Evolutionary conservation across 2,329 filamentous ascomycete species (phyloP), one percentile per base, ranked within the genome.

Genomic region (Zymoseptoria ardabiliae): DNA sequence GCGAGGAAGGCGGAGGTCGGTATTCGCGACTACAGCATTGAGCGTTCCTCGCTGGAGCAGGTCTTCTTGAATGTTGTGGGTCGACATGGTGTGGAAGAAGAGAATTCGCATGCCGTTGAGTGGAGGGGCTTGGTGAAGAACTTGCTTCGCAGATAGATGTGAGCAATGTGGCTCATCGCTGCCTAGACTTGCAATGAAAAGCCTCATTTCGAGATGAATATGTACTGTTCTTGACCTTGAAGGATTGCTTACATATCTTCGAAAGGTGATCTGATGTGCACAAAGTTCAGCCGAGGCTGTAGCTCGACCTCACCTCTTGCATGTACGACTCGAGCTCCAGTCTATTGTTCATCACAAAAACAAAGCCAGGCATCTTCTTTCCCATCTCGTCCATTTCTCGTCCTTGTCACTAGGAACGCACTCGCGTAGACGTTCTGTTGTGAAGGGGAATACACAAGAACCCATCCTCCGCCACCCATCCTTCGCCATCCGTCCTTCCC

Each of bases 61-160:
- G 90, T 96, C 0, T 96, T 96, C 73, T 74, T 96, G 72, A 82
- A 82, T 30, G 91, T 96, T 69, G 90, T 96, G 8, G 86, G 87
- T 1, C 57, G 58, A 48, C 61, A 65, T 58, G 62, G 61, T 2
- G 61, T 63, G 35, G 61, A 63, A 59, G 64, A 62, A 54, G 62
- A 63, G 56, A 65, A 65, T 11, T 56, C 55, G 48, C 45, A n/a
- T 19, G 20, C 4, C 1, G 22, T 53, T 13, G 51, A 53, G 51
- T 23, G 51, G 51, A 53, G 30, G 51, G 22, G 51, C 2, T 22
- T 51, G 20, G 20, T 21, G 3, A 4, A 21, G 3, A 21, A 23
- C 19, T 21, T 51, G 20, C 11, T 21, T 13, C 20, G 50, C 50
- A 51, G 50, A 23, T 22, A 51, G 22, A 51, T 10, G n/a, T 21